Evolutionary conservation across 208 protist species (phyloP), one percentile per base, ranked within the genome.

Genomic region (Wallacemonas sp.): DNA sequence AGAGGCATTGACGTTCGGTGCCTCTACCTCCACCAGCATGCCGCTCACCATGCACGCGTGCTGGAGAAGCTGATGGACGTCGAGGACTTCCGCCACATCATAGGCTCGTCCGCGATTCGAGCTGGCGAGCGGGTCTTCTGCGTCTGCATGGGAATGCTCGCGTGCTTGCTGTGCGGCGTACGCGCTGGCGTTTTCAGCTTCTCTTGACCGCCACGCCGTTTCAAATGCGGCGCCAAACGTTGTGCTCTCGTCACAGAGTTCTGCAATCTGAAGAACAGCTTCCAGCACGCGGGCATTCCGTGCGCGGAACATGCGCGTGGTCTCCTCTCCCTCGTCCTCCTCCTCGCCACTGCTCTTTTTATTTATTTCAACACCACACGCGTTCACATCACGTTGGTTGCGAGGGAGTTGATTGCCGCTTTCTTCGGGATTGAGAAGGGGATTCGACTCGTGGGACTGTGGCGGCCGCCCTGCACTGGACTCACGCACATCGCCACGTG

Each of bases 161-260:
- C 17, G 36, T 53, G 60, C 27, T 6, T 65, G 21, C 42, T 28
- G 33, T 27, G 9, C 26, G 30, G 0, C 1, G 39, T 39, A 49
- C 17, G 60, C 44, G 17, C 4, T 30, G 6, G 34, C 65, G 26
- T 66, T 44, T 8, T 63, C 60, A 27, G n/a, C 45, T 19, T 70
- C 59, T 0, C 72, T 33, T 14, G 46, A 31, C 27, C 79, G 47
- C 80, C 78, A 91, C 14, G 59, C 72, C 1, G 38, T 22, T 11
- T 58, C 59, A 47, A 91, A 79, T 11, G 47, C 59, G 0, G 26
- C 55, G 1, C 79, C 70, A 31, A 75, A 84, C n/a, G 75, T 81
- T 2, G 33, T 22, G 1, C 65, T 67, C 67, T 93, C 86, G 6
- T 72, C 66, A 45, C 86, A 93, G 34, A 90, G 70, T 39, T 74